These are phyloP conservation scores for Dendrobium catenatum DNA, from an alignment of 106 monocot species.

Conservation along the genomic window DNA sequence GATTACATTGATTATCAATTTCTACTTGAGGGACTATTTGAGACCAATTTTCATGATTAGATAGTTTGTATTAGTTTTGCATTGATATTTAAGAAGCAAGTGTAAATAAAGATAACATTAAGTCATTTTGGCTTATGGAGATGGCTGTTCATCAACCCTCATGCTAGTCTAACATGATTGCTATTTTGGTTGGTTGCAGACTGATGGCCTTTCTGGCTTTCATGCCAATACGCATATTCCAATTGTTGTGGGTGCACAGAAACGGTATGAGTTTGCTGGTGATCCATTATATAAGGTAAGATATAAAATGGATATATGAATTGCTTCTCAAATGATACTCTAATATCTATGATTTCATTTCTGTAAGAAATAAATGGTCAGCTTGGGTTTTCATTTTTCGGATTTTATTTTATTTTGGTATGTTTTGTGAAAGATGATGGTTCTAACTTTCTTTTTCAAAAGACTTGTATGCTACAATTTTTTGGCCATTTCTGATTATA, in stretches of 20 bases:
- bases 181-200: slow-evolving; percentile 37
- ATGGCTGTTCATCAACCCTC: background rate
- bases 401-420: background rate
- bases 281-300: slow-evolving; percentile 91
- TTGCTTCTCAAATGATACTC: background rate
- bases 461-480: too few species aligned
- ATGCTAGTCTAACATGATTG: background rate
- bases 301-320: background rate
- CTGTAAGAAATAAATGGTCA: background rate
- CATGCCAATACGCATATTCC: slow-evolving; percentile 98
- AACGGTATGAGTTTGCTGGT: slow-evolving; percentile 80
- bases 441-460: too few species aligned
- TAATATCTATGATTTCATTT: background rate
- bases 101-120: too few species aligned
- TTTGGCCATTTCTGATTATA: too few species aligned
- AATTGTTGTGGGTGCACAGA: slow-evolving; percentile 82
- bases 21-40: too few species aligned
- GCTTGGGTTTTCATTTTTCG: background rate
- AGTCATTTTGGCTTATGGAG: background rate
- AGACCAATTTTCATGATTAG: background rate
- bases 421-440: too few species aligned
- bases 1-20: too few species aligned
- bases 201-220: slow-evolving; percentile 80
- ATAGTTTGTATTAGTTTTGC: background rate
- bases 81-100: background rate